phyloP scores from a whole-genome alignment of 2,329 filamentous ascomycete species.

The Colletotrichum zoysiae region DNA sequence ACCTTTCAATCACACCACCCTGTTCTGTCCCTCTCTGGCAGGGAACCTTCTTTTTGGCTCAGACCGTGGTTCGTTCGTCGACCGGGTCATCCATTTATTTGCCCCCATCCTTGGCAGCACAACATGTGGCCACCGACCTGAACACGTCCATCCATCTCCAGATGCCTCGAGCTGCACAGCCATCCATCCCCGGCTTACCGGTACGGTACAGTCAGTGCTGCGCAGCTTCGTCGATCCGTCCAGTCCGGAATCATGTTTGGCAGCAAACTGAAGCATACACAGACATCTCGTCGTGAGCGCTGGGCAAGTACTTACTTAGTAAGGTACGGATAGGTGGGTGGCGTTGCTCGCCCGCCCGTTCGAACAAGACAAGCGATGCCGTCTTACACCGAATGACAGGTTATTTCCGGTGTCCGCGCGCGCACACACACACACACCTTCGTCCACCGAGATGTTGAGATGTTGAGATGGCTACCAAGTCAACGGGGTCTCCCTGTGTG shows the following conservation, averaged over 20 bases:
- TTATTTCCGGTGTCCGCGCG: conserved; percentile 23
- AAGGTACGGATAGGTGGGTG: neutral
- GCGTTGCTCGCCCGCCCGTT: conserved; percentile 9
- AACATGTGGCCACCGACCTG: conserved; percentile 10
- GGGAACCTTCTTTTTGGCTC: conserved; percentile 4
- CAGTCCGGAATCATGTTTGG: conserved; percentile 3
- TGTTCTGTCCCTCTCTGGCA: neutral
- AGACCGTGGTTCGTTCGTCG: neutral
- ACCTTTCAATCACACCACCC: conserved; percentile 8
- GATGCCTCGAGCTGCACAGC: neutral
- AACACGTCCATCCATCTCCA: conserved; percentile 8
- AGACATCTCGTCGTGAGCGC: neutral
- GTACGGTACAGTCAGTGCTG: conserved; percentile 15
- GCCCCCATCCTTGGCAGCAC: conserved; percentile 23
- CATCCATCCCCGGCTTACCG: neutral
- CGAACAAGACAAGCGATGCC: neutral
- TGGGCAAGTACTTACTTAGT: neutral
- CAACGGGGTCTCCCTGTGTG: neutral
- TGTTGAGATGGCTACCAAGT: too few species aligned
- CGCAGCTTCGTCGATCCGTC: conserved; percentile 1
- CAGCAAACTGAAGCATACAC: neutral
- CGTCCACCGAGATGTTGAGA: neutral
- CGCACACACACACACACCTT: neutral
- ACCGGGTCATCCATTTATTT: conserved; percentile 19
- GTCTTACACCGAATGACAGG: conserved; percentile 23